phyloP scores from a whole-genome alignment of 1,284 basidiomycete species.

The Phellopilus nigrolimitatus region DNA sequence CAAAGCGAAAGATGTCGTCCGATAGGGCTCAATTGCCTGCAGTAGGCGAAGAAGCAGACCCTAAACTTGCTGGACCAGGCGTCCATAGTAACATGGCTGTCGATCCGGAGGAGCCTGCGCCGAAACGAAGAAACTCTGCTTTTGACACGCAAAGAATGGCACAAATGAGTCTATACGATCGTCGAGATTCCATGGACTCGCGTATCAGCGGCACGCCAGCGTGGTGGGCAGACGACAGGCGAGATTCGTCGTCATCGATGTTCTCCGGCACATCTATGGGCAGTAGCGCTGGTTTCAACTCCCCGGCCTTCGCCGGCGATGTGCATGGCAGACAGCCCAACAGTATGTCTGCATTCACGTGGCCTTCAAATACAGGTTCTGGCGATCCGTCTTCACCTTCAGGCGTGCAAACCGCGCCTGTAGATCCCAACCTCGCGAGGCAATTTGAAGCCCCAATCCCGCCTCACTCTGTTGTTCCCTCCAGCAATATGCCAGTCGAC shows the following conservation, averaged over 20 bases:
- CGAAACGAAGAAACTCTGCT: constrained; percentile 75
- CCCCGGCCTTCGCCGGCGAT: constrained; percentile 58
- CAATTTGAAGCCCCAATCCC: constrained; percentile 35
- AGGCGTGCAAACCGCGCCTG: constrained; percentile 37
- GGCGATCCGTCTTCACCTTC: constrained; percentile 36
- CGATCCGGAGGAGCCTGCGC: constrained; percentile 61
- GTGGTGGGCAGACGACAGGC: constrained; percentile 61
- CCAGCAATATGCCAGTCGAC: constrained; percentile 54
- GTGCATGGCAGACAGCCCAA: constrained; percentile 58
- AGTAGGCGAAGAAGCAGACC: constrained; percentile 55
- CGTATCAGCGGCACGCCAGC: constrained; percentile 37
- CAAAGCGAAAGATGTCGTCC: constrained; percentile 75
- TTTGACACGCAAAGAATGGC: constrained; percentile 70
- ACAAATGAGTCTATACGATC: constrained; percentile 67
- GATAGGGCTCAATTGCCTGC: constrained; percentile 50
- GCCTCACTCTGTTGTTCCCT: constrained; percentile 45
- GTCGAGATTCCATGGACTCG: constrained; percentile 69
- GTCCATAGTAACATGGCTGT: constrained; percentile 49
- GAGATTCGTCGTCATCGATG: constrained; percentile 65
- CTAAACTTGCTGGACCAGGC: constrained; percentile 65
- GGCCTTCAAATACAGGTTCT: constrained; percentile 48
- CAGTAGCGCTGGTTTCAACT: constrained; percentile 40
- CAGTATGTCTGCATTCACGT: constrained; percentile 64
- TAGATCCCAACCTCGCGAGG: constrained; percentile 35
- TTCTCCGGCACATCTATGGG: constrained; percentile 58